Evolutionary conservation across 768 basidiomycete genomes (phyloP).

Genomic region (Agrocybe pediades): DNA sequence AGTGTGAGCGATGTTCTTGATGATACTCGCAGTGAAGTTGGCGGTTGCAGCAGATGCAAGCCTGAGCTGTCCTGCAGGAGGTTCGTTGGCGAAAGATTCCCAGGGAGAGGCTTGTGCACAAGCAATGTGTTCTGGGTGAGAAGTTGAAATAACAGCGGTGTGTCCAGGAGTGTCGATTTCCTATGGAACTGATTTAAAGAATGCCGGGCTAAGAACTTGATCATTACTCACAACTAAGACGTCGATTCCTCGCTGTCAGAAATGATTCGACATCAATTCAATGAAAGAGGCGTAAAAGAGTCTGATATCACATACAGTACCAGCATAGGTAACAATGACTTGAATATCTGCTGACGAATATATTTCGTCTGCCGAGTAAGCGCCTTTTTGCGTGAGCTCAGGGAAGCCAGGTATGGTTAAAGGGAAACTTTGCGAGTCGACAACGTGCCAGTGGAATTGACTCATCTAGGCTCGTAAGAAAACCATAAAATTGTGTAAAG

Average conservation of each 20-base stretch:
- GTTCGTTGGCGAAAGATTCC: slow-evolving; percentile 65
- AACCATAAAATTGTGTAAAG: slow-evolving; percentile 46
- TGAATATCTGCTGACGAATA: slow-evolving; percentile 60
- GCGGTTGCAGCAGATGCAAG: slow-evolving; percentile 62
- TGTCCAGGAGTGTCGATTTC: slow-evolving; percentile 89
- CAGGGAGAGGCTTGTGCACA: slow-evolving; percentile 62
- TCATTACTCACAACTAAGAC: slow-evolving; percentile 56
- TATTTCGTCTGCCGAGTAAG: slow-evolving; percentile 58
- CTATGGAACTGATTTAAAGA: slow-evolving; percentile 24
- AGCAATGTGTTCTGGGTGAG: slow-evolving; percentile 77
- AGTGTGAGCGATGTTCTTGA: slow-evolving; percentile 51
- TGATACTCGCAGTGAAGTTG: slow-evolving; percentile 57
- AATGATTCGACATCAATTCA: neutral
- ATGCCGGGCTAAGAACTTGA: neutral
- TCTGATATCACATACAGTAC: slow-evolving; percentile 44
- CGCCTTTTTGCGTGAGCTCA: slow-evolving; percentile 62
- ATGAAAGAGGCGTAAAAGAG: slow-evolving; percentile 32
- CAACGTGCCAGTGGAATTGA: slow-evolving; percentile 81
- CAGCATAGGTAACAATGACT: slow-evolving; percentile 66
- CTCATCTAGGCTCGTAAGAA: slow-evolving; percentile 46
- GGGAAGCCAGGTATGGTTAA: slow-evolving; percentile 61
- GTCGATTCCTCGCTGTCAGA: slow-evolving; percentile 68
- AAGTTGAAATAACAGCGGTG: slow-evolving; percentile 60
- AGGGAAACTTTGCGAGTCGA: slow-evolving; percentile 81
- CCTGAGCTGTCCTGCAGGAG: slow-evolving; percentile 83